Evolutionary conservation across 768 basidiomycete genomes (phyloP), one percentile per base, ranked within the genome.

Genomic region (Cyclocybe aegerita): DNA sequence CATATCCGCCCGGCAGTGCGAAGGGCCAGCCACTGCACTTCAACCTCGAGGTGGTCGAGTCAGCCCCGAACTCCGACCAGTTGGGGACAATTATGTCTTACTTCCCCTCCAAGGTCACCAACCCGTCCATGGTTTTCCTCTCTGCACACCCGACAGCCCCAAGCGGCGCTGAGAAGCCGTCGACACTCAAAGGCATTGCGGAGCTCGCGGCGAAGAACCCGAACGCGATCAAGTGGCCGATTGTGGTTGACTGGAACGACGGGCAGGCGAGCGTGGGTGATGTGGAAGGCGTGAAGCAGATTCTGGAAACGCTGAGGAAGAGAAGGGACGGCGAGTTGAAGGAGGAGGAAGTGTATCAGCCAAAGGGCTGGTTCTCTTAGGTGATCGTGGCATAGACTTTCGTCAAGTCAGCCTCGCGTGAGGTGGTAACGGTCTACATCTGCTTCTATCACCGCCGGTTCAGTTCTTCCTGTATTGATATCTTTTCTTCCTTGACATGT

Each of bases 161-260:
- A 14, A 66, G 65, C 2, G 70, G 70, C 9, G 67, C 75, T 0
- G 70, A 79, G 6, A 56, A 61, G 2, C 71, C 73, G 0, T 61
- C 65, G 23, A 77, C 66, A 23, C 57, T 78, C 0, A 65, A 74
- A 4, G 77, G 66, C 7, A 69, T 90, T 7, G 69, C 69, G 2
- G 67, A 75, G 29, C 72, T 88, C 8, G 86, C 74, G 0, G 57
- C 69, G 39, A 71, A 73, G 64, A 82, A 83, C 49, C 85, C 83
- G 1, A 73, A 72, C 10, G 81, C 79, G 11, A 65, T 90, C 56
- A 88, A 82, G 55, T 91, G 87, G 88, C 89, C 89, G 0, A 77
- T 91, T 40, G 86, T 91, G 0, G 89, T 91, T 1, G 83, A 91
- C 57, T 91, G 89, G 89, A 67, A 72, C 11, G 77, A 73, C 16